Percentiles rank a stretch among this genome's conserved stretches.
Conservation (phyloP, 208 protist species). For the Trypanosoma mega region DNA sequence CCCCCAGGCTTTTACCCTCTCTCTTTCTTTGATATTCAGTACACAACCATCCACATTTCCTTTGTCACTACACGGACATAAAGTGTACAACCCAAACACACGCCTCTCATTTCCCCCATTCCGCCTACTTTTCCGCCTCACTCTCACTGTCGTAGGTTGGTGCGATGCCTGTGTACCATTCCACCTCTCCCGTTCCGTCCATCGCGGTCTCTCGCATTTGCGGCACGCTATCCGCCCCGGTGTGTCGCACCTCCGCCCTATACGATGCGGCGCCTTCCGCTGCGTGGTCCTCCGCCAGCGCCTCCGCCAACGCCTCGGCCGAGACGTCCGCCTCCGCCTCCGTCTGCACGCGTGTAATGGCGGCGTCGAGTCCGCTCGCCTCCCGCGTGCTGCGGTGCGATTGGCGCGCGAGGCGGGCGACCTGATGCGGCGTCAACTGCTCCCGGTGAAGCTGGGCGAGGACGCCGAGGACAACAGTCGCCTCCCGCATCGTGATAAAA, state of each 20-base stretch:
- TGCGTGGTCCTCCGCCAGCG: slow-evolving; percentile 42
- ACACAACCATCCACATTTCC: too few relatives aligned
- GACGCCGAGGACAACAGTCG: slow-evolving; percentile 78
- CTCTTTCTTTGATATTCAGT: too few relatives aligned
- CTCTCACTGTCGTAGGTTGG: slow-evolving; percentile 15
- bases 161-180: slow-evolving; percentile 69
- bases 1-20: too few relatives aligned
- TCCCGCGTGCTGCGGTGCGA: slow-evolving; percentile 38
- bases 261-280: too few relatives aligned
- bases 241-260: slow-evolving; percentile 42
- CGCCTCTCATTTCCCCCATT: too few relatives aligned
- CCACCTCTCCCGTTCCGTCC: slow-evolving; percentile 45
- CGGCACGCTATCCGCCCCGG: slow-evolving; percentile 47
- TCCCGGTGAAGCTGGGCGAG: slow-evolving; percentile 82
- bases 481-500: slow-evolving; percentile 91
- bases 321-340: neutral
- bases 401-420: slow-evolving; percentile 57
- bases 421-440: slow-evolving; percentile 86
- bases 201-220: slow-evolving; percentile 55
- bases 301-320: slow-evolving; percentile 31
- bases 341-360: slow-evolving; percentile 28
- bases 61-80: too few relatives aligned
- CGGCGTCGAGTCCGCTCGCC: slow-evolving; percentile 40
- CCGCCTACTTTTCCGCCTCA: neutral
- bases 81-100: too few relatives aligned